Evolutionary conservation across 371 early-diverging fungal genomes (phyloP).

Genomic region (Mortierella sp.): DNA sequence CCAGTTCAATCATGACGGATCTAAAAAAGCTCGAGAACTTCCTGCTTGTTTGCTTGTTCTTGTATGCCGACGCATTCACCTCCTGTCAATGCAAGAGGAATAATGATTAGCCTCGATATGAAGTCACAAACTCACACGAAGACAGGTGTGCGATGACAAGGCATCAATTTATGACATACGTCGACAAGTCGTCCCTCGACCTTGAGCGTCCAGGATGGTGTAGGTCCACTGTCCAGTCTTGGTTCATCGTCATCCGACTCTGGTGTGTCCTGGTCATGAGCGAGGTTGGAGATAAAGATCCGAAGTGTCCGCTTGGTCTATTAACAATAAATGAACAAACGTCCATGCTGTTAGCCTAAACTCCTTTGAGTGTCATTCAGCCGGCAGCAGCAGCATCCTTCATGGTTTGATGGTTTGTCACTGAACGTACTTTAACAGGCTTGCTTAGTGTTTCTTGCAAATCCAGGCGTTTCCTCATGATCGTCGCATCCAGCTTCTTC

Average conservation of each 20-base stretch:
- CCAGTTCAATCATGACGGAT: conserved; percentile 84
- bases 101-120: background rate
- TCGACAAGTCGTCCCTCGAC: conserved; percentile 91
- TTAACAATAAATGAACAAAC: too few species aligned
- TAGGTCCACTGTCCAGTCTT: conserved; percentile 63
- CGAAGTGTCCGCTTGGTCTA: conserved; percentile 87
- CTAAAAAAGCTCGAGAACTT: conserved; percentile 91
- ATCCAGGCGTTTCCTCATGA: conserved; percentile 90
- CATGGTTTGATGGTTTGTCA: background rate
- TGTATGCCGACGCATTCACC: conserved; percentile 67
- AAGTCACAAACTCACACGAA: too few species aligned
- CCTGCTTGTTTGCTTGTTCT: conserved; percentile 67
- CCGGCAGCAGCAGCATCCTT: too few species aligned
- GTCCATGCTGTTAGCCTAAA: too few species aligned
- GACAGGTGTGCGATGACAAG: background rate
- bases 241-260: conserved; percentile 64
- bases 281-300: conserved; percentile 89
- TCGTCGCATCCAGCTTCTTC: conserved; percentile 87
- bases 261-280: conserved; percentile 73
- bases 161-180: conserved; percentile 28
- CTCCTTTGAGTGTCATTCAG: too few species aligned
- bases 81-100: conserved; percentile 10
- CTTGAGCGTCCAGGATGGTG: conserved; percentile 93
- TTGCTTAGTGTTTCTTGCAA: conserved; percentile 87
- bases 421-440: conserved; percentile 69